phyloP scores from a whole-genome alignment of 148 eudicot genomes.

The Limonium bicolor region DNA sequence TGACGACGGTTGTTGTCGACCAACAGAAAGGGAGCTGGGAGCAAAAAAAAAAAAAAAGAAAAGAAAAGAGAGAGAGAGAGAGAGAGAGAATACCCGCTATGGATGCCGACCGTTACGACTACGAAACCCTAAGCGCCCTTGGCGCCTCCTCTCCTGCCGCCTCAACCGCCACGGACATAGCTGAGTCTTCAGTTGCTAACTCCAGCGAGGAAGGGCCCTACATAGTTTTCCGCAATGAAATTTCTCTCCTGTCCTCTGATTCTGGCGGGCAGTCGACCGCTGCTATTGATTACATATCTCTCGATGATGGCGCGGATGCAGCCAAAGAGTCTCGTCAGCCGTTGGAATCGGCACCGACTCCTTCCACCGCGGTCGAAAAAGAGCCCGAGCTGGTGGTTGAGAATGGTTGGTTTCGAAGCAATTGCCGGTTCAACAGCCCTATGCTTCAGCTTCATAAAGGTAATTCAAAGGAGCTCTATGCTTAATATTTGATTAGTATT shows the following conservation, averaged over 20 bases:
- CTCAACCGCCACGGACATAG: conserved; percentile 6
- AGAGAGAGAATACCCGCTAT: conserved; percentile 7
- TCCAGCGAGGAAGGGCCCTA: conserved; percentile 30
- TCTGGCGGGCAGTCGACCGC: conserved; percentile 14
- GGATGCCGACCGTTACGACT: conserved; percentile 14
- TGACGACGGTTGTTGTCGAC: too few species aligned
- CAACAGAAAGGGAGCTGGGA: too few species aligned
- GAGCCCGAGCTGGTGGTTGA: conserved; percentile 41
- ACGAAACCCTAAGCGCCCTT: conserved; percentile 67
- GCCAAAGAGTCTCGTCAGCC: conserved; percentile 4
- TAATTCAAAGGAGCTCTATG: conserved; percentile 2
- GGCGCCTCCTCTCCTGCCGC: conserved; percentile 9
- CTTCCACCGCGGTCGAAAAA: conserved; percentile 3
- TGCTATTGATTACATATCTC: conserved; percentile 58
- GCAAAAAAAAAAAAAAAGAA: too few species aligned
- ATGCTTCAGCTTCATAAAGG: conserved; percentile 98
- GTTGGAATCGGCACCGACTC: conserved; percentile 2
- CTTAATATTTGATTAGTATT: background rate
- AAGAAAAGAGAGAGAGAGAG: too few species aligned
- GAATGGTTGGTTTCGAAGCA: conserved; percentile 70
- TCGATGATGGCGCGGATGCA: conserved; percentile 23
- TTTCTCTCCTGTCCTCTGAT: conserved; percentile 17
- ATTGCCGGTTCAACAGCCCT: conserved; percentile 67
- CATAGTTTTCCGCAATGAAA: conserved; percentile 52
- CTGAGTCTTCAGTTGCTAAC: conserved; percentile 7